Conservation (phyloP, 1,284 basidiomycete genomes). For the Microbotryum lychnidis-dioicae region DNA sequence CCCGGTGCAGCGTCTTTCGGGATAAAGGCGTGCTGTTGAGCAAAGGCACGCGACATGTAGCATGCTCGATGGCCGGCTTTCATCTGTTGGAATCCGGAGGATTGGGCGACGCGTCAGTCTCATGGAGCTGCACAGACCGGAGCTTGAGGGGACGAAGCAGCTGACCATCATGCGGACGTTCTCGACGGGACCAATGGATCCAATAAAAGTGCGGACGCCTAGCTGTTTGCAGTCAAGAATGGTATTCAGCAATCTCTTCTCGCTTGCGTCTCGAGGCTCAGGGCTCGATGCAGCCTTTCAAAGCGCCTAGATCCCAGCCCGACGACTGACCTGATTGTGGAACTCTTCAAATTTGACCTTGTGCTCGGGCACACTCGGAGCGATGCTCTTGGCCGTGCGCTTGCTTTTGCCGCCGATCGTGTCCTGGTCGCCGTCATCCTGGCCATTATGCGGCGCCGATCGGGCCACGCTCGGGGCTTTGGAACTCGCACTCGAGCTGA, state of each 20-base stretch:
- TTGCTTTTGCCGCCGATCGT: constrained; percentile 3
- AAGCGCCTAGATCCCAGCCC: too few species aligned
- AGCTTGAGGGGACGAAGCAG: background rate
- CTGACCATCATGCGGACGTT: constrained; percentile 45
- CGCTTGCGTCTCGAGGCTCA: background rate
- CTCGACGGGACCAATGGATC: constrained; percentile 79
- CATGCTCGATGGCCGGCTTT: constrained; percentile 90
- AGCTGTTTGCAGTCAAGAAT: constrained; percentile 36
- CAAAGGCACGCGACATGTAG: constrained; percentile 91
- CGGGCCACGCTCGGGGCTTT: background rate
- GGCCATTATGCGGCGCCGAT: constrained; percentile 11
- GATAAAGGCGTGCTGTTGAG: constrained; percentile 79
- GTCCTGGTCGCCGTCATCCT: constrained; percentile 6
- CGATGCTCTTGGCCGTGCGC: constrained; percentile 11
- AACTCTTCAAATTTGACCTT: constrained; percentile 75
- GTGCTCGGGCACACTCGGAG: constrained; percentile 50
- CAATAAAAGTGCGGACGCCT: constrained; percentile 85
- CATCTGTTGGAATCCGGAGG: constrained; percentile 41
- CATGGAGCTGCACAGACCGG: constrained; percentile 11
- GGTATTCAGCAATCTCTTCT: background rate
- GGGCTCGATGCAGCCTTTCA: background rate
- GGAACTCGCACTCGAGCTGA: constrained; percentile 7
- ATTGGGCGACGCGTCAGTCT: background rate
- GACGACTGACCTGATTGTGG: constrained; percentile 52
- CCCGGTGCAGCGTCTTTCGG: constrained; percentile 66